Evolutionary conservation across 2,329 filamentous ascomycete species (phyloP).

Genomic region (Claviceps lovelessii): DNA sequence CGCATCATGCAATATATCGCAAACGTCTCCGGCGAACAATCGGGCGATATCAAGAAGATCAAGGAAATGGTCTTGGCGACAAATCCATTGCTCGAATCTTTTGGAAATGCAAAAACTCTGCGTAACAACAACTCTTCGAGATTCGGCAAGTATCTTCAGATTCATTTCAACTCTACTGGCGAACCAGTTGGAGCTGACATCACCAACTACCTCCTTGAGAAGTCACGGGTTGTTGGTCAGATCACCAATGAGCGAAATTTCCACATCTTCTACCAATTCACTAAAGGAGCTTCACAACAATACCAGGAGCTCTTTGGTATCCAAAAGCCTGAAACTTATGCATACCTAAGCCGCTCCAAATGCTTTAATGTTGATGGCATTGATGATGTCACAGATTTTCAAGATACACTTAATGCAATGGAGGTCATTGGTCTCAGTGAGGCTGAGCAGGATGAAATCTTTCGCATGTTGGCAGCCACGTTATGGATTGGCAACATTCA

Average conservation of each 20-base stretch:
- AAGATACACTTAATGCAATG: constrained; percentile 89
- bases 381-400: constrained; percentile 77
- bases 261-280: constrained; percentile 98
- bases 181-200: constrained; percentile 95
- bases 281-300: constrained; percentile 77
- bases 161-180: constrained; percentile 83
- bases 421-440: constrained; percentile 79
- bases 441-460: constrained; percentile 86
- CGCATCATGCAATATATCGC: constrained; percentile 99
- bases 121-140: constrained; percentile 98
- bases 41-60: constrained; percentile 83
- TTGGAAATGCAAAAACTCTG: constrained; percentile 95
- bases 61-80: constrained; percentile 99
- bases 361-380: constrained; percentile 91
- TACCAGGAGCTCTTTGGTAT: constrained; percentile 83
- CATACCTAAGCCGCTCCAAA: constrained; percentile 87
- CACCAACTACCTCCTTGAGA: constrained; percentile 94
- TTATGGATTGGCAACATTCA: constrained; percentile 91
- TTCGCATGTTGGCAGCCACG: constrained; percentile 83
- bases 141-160: constrained; percentile 95
- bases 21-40: constrained; percentile 75
- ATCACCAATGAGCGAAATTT: constrained; percentile 95
- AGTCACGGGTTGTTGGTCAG: constrained; percentile 87
- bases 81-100: constrained; percentile 91
- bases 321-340: constrained; percentile 81